phyloP scores from a whole-genome alignment of 108 stramenopile genomes.

The Aurantiochytrium sp. region DNA sequence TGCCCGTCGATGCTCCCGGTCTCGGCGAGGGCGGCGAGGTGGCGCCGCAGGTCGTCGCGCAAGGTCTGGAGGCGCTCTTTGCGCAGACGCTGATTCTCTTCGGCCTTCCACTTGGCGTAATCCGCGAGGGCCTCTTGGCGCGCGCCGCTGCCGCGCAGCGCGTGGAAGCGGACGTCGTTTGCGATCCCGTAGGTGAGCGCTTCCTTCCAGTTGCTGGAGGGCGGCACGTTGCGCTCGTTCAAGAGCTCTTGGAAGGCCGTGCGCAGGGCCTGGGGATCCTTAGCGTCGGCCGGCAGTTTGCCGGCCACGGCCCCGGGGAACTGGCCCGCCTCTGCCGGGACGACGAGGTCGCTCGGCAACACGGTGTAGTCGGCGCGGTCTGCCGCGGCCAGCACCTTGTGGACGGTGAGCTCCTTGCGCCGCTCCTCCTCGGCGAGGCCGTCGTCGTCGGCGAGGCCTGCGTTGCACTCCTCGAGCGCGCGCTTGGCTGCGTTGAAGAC shows the following conservation, averaged over 20 bases:
- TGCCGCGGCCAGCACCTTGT: not conserved
- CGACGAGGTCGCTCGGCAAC: not conserved
- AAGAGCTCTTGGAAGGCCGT: not conserved
- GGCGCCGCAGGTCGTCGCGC: not conserved
- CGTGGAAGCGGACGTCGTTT: conserved; percentile 1
- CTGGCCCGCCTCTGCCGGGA: not conserved
- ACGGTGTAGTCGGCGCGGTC: not conserved
- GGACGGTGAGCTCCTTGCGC: not conserved
- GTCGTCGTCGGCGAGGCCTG: not conserved
- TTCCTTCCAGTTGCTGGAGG: not conserved
- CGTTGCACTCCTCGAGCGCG: conserved; percentile 4
- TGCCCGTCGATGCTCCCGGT: not conserved
- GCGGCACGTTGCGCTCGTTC: not conserved
- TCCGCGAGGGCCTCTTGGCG: not conserved
- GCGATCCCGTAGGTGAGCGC: conserved; percentile 4
- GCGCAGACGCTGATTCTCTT: not conserved
- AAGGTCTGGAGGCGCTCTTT: not conserved
- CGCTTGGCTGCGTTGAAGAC: not conserved
- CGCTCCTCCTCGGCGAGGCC: not conserved
- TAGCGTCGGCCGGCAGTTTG: not conserved
- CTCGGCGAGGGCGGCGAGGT: not conserved
- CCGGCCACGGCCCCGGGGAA: not conserved
- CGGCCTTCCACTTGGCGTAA: not conserved
- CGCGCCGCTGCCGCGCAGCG: not conserved
- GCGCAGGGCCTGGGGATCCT: not conserved